A percentile compares a stretch with the other conserved stretches of the same genome.
Evolutionary conservation across 2,329 filamentous ascomycete species (phyloP).

Genomic region (Saccharata proteae): DNA sequence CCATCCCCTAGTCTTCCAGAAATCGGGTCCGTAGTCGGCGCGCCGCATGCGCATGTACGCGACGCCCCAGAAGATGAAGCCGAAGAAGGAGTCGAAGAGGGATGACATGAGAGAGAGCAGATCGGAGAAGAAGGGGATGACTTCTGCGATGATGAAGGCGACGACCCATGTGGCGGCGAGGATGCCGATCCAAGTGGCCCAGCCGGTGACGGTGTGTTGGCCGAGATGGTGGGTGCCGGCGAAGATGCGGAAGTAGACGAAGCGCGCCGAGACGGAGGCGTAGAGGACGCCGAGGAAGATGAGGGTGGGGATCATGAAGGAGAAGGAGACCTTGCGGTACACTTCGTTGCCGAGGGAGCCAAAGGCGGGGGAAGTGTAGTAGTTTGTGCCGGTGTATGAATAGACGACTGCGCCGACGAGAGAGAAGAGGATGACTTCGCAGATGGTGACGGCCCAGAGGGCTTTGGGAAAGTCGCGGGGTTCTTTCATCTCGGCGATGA

Average conservation of each 20-base stretch:
- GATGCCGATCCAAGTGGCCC: conserved; percentile 66
- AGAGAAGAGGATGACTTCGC: conserved; percentile 76
- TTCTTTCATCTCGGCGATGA: conserved; percentile 86
- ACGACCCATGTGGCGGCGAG: conserved; percentile 65
- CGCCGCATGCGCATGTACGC: conserved; percentile 67
- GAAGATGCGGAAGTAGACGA: conserved; percentile 86
- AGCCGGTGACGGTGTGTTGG: conserved; percentile 70
- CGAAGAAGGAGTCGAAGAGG: conserved; percentile 84
- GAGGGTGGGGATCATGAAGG: conserved; percentile 90
- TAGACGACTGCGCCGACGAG: conserved; percentile 73
- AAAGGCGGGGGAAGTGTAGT: conserved; percentile 79
- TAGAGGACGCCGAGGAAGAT: conserved; percentile 89
- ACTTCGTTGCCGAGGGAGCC: conserved; percentile 61
- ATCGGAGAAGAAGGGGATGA: conserved; percentile 87
- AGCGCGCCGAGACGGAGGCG: conserved; percentile 77
- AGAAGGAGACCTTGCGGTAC: conserved; percentile 82
- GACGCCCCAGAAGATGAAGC: conserved; percentile 89
- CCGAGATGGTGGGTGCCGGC: conserved; percentile 66
- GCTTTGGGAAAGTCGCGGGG: conserved; percentile 82
- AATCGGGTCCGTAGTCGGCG: conserved; percentile 46
- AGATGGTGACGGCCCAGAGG: conserved; percentile 79
- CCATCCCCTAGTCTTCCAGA: conserved; percentile 42
- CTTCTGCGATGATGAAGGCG: conserved; percentile 85
- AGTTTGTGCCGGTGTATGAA: conserved; percentile 78
- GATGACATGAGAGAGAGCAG: conserved; percentile 66